Evolutionary conservation across 495 filamentous ascomycete species (phyloP).

Genomic region (Staphylotrichum longicolle): DNA sequence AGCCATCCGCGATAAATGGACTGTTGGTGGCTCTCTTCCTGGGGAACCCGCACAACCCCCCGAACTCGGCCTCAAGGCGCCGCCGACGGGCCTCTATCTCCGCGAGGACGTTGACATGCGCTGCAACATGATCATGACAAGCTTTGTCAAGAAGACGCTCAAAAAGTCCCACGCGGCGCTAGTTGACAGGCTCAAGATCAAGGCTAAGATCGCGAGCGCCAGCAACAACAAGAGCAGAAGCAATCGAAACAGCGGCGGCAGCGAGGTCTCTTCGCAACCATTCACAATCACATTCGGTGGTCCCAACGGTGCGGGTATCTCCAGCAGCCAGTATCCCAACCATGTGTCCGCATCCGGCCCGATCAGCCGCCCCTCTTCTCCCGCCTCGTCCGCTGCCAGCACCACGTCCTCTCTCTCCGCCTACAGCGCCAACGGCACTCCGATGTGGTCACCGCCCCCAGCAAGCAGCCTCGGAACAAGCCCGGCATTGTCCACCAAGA

Average conservation of each 20-base stretch:
- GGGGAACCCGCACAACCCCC: constrained; percentile 58
- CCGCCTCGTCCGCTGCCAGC: constrained; percentile 3
- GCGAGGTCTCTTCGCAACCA: not conserved
- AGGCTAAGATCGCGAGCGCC: constrained; percentile 43
- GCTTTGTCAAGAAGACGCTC: constrained; percentile 72
- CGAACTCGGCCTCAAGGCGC: constrained; percentile 61
- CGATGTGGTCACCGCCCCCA: constrained; percentile 4
- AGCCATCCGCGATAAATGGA: constrained; percentile 70
- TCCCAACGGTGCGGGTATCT: not conserved
- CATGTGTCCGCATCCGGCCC: not conserved
- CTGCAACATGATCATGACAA: constrained; percentile 68
- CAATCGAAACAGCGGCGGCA: not conserved
- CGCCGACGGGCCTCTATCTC: constrained; percentile 65
- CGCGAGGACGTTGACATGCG: constrained; percentile 74
- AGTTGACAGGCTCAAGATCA: constrained; percentile 62
- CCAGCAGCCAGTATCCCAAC: not conserved
- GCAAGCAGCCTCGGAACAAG: constrained; percentile 5
- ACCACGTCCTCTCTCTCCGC: constrained; percentile 9
- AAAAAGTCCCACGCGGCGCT: constrained; percentile 66
- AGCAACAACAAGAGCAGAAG: not conserved
- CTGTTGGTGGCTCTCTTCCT: constrained; percentile 57
- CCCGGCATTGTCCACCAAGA: constrained; percentile 1
- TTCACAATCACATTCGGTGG: not conserved
- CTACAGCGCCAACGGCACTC: constrained; percentile 16
- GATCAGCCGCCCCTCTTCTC: constrained; percentile 14